phyloP scores from a whole-genome alignment of 2,329 filamentous ascomycete species.

The Aspergillus calidoustus region DNA sequence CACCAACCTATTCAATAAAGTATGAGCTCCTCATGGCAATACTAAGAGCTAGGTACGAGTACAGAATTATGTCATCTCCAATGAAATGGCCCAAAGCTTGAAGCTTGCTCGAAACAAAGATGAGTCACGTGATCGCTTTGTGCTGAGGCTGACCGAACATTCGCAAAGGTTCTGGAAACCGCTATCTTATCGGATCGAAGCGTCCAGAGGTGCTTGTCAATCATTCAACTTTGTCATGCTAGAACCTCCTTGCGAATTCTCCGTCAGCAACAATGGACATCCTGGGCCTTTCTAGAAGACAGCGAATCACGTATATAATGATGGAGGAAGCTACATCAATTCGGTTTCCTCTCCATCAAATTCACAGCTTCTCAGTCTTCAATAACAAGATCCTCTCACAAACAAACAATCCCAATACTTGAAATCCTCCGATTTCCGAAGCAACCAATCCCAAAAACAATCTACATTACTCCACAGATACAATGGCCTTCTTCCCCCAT shows the following conservation, averaged over 20 bases:
- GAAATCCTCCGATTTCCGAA: not conserved
- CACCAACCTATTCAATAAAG: no score
- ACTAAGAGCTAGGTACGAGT: no score
- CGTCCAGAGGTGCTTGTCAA: conserved; percentile 12
- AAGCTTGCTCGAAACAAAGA: no score
- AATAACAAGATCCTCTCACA: not conserved
- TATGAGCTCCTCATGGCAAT: no score
- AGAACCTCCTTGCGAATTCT: conserved; percentile 16
- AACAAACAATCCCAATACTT: not conserved
- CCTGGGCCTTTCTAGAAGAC: conserved; percentile 24
- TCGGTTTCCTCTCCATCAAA: conserved; percentile 4
- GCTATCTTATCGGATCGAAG: conserved; percentile 31
- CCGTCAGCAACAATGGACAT: conserved; percentile 9
- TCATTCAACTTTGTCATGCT: conserved; percentile 2
- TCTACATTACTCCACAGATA: not conserved
- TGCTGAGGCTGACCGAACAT: conserved; percentile 19
- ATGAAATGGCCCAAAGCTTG: no score
- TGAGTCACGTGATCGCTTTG: conserved; percentile 18
- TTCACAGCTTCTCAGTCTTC: conserved; percentile 13
- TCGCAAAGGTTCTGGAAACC: conserved; percentile 19
- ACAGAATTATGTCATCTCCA: no score
- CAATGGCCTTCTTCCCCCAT: conserved; percentile 47
- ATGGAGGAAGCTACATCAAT: not conserved
- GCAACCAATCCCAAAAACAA: not conserved
- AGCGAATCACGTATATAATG: conserved; percentile 22